These are phyloP conservation scores for Botrytis galanthina DNA, from an alignment of 2,329 filamentous ascomycete species.

Conservation along the genomic window DNA sequence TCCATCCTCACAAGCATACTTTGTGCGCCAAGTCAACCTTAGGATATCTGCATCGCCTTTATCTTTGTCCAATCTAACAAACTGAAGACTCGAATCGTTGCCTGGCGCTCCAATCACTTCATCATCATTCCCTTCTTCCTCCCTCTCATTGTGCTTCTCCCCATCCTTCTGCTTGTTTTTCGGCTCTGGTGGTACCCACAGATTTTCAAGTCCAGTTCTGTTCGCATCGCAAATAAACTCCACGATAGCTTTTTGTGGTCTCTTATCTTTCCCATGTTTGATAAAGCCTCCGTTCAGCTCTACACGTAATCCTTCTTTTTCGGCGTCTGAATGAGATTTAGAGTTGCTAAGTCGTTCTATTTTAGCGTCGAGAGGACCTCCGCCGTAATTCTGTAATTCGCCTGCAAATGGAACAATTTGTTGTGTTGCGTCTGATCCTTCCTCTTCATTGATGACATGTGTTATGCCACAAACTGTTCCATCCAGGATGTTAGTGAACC, in stretches of 20 bases:
- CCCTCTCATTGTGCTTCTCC: constrained; percentile 36
- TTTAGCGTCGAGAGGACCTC: constrained; percentile 61
- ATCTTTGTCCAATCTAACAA: constrained; percentile 69
- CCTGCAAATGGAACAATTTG: constrained; percentile 73
- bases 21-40: constrained; percentile 80
- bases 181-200: constrained; percentile 55
- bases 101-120: constrained; percentile 39
- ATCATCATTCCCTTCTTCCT: constrained; percentile 38
- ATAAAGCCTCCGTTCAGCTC: constrained; percentile 61
- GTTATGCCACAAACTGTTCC: constrained; percentile 71
- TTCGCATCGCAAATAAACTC: constrained; percentile 80
- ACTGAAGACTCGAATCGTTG: constrained; percentile 63
- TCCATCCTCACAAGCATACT: constrained; percentile 73
- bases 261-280: constrained; percentile 50
- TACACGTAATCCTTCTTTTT: constrained; percentile 69
- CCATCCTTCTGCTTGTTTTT: constrained; percentile 35
- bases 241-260: constrained; percentile 72
- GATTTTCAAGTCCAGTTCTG: constrained; percentile 70
- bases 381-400: constrained; percentile 58
- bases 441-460: constrained; percentile 51
- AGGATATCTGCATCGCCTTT: constrained; percentile 60
- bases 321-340: constrained; percentile 60
- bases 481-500: constrained; percentile 4
- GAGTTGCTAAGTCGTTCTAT: constrained; percentile 64
- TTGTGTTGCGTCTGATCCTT: constrained; percentile 49